Evolutionary conservation across 2,329 filamentous ascomycete species (phyloP).

Genomic region (Diaporthe amygdali): DNA sequence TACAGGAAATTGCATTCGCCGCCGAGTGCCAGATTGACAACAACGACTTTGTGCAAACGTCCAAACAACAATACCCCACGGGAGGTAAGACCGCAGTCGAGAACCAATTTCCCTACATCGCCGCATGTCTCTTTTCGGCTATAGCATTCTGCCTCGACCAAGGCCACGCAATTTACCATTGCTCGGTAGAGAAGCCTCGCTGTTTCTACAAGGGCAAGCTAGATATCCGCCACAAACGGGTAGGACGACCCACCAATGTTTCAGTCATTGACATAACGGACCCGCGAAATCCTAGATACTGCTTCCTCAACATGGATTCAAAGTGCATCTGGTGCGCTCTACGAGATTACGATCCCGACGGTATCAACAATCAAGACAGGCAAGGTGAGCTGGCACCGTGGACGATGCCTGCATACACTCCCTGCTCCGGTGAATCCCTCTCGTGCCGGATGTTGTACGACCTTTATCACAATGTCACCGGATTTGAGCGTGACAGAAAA

Average conservation of each 20-base stretch:
- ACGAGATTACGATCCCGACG: background rate
- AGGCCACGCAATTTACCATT: background rate
- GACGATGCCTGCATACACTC: background rate
- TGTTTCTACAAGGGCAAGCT: too few relatives aligned
- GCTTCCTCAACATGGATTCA: background rate
- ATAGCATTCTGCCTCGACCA: background rate
- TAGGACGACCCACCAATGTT: background rate
- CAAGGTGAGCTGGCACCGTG: background rate
- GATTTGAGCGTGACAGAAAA: too few relatives aligned
- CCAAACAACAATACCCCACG: background rate
- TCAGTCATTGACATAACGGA: background rate
- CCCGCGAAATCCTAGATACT: background rate
- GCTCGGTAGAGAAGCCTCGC: background rate
- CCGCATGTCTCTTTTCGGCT: background rate
- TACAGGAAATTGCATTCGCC: background rate
- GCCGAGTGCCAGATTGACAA: background rate
- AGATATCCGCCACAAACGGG: too few relatives aligned
- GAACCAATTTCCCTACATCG: background rate
- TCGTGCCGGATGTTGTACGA: background rate
- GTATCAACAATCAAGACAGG: background rate
- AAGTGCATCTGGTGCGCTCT: background rate
- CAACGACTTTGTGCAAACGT: background rate
- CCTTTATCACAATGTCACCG: too few relatives aligned
- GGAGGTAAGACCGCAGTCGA: background rate
- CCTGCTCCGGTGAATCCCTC: background rate